Conservation (phyloP, 2,329 filamentous ascomycete genomes). For the Daldinia eschscholtzii region DNA sequence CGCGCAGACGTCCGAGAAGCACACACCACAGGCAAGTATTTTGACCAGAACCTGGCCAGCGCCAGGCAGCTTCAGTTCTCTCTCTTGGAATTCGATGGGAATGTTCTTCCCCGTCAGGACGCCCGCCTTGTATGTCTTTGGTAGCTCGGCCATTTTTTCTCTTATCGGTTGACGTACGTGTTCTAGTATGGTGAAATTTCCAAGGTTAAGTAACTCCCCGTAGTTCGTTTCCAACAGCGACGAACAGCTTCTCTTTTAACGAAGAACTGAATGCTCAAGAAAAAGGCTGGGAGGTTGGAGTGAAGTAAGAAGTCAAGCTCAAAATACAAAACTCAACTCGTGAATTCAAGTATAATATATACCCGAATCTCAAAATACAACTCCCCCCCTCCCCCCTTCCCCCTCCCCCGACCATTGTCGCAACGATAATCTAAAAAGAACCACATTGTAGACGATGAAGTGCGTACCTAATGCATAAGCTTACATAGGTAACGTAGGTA, state of each 20-base stretch:
- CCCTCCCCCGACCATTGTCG: not conserved
- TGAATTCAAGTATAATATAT: not conserved
- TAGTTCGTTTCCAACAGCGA: not conserved
- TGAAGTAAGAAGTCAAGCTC: not conserved
- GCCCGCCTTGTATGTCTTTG: conserved; percentile 76
- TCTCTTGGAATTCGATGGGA: conserved; percentile 69
- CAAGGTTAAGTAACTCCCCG: too few relatives aligned
- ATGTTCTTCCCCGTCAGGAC: conserved; percentile 66
- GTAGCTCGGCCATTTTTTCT: conserved; percentile 55
- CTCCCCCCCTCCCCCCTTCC: too few relatives aligned
- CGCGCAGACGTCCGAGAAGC: conserved; percentile 70
- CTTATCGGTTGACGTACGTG: not conserved
- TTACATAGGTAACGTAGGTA: not conserved
- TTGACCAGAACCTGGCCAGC: conserved; percentile 75
- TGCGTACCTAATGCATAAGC: not conserved
- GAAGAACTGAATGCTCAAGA: not conserved
- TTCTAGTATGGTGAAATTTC: too few relatives aligned
- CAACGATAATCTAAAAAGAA: not conserved
- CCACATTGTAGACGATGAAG: not conserved
- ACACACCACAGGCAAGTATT: conserved; percentile 78
- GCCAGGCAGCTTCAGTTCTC: conserved; percentile 68
- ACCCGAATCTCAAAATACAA: not conserved
- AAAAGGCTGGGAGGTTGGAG: not conserved
- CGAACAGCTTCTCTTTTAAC: not conserved
- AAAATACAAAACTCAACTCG: not conserved